A percentile compares a stretch with the other conserved stretches of the same genome.
These are phyloP conservation scores for Hypomyces rosellus DNA, from an alignment of 2,329 filamentous ascomycete genomes.

Conservation along the genomic window DNA sequence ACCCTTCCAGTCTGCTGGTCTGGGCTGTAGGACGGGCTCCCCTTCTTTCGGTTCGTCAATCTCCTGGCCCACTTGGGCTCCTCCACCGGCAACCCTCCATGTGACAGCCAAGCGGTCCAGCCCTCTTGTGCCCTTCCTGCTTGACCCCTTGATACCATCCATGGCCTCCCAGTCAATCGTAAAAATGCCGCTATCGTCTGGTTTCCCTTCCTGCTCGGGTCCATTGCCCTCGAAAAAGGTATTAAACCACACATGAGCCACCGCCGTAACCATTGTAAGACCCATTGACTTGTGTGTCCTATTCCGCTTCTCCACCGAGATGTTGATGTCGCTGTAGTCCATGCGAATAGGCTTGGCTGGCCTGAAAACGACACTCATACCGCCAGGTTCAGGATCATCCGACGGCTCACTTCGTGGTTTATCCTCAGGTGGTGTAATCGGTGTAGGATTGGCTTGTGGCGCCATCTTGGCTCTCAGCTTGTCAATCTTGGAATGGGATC, in stretches of 20 bases:
- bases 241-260: slow-evolving; percentile 98
- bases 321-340: slow-evolving; percentile 79
- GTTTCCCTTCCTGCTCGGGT: slow-evolving; percentile 58
- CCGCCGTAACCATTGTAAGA: slow-evolving; percentile 82
- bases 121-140: slow-evolving; percentile 71
- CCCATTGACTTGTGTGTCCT: slow-evolving; percentile 70
- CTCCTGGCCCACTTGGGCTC: slow-evolving; percentile 19
- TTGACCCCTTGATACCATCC: slow-evolving; percentile 91
- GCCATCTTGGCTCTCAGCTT: slow-evolving; percentile 18
- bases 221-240: slow-evolving; percentile 82
- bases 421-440: not conserved
- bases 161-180: slow-evolving; percentile 59
- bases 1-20: slow-evolving; percentile 70
- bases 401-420: not conserved
- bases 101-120: slow-evolving; percentile 80
- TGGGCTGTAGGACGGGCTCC: slow-evolving; percentile 63
- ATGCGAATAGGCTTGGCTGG: slow-evolving; percentile 63
- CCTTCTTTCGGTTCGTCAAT: slow-evolving; percentile 59
- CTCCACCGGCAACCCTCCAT: slow-evolving; percentile 54
- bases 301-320: slow-evolving; percentile 82
- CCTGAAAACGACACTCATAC: slow-evolving; percentile 71
- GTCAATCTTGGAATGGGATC: slow-evolving; percentile 15
- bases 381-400: slow-evolving; percentile 47
- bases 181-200: slow-evolving; percentile 61
- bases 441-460: slow-evolving; percentile 2